These are phyloP conservation scores for Geum urbanum DNA, from an alignment of 306 rosid genomes.

Conservation along the genomic window DNA sequence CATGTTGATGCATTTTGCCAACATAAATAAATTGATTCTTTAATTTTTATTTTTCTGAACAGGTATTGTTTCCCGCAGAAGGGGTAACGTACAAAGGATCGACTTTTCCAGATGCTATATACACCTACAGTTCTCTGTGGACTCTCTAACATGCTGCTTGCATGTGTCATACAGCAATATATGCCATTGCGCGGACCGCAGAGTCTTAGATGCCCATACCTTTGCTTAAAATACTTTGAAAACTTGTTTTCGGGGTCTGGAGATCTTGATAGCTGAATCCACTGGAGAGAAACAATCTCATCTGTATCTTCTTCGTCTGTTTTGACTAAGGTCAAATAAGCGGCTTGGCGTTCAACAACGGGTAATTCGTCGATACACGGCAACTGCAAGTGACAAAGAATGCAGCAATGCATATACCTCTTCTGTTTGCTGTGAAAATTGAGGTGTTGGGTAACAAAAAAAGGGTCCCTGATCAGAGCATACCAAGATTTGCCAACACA, in stretches of 20 bases:
- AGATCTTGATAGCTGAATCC: not conserved
- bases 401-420: not conserved
- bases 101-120: too few relatives aligned
- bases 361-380: not conserved
- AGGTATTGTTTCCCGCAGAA: too few relatives aligned
- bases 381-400: not conserved
- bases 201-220: not conserved
- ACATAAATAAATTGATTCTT: too few relatives aligned
- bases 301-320: not conserved
- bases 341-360: not conserved
- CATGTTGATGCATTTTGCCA: too few relatives aligned
- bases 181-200: not conserved
- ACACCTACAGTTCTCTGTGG: too few relatives aligned
- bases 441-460: constrained; percentile 1
- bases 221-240: not conserved
- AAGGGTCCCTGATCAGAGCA: not conserved
- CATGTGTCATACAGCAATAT: not conserved
- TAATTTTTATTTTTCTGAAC: too few relatives aligned
- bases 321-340: not conserved
- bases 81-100: too few relatives aligned
- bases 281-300: not conserved
- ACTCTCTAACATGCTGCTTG: too few relatives aligned
- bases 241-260: not conserved
- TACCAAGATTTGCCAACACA: constrained; percentile 1
- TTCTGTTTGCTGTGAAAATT: not conserved